Percentiles rank a stretch among this genome's conserved stretches.
phyloP scores from a whole-genome alignment of 1,284 basidiomycete genomes.

The Erythrobasidium hasegawianum region DNA sequence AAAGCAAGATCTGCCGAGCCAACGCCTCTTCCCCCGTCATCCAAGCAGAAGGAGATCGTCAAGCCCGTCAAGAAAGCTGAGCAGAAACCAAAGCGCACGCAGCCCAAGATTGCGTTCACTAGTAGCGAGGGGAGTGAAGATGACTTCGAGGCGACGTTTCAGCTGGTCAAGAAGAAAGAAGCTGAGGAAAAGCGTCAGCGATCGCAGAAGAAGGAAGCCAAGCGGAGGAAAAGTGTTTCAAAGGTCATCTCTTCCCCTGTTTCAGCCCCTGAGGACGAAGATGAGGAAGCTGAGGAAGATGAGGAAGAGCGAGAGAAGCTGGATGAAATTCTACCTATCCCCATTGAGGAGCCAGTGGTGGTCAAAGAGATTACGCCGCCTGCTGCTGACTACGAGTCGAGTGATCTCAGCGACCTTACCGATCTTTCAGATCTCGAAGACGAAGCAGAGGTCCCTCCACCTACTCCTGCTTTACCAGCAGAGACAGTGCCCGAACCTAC shows the following conservation, averaged over 20 bases:
- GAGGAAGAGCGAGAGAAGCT: slow-evolving; percentile 29
- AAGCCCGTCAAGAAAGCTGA: not conserved
- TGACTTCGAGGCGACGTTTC: too few relatives aligned
- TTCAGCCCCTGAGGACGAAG: too few relatives aligned
- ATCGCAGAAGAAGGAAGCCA: too few relatives aligned
- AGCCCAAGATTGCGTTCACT: slow-evolving; percentile 43
- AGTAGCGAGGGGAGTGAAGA: slow-evolving; percentile 42
- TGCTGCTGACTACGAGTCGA: not conserved
- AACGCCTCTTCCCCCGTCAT: not conserved
- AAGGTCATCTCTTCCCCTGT: too few relatives aligned
- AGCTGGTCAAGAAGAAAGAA: too few relatives aligned
- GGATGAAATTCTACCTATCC: too few relatives aligned
- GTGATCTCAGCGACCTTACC: slow-evolving; percentile 1
- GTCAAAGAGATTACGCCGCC: not conserved
- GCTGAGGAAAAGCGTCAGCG: too few relatives aligned
- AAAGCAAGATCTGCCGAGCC: not conserved
- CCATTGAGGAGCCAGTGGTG: slow-evolving; percentile 9
- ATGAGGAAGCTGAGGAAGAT: slow-evolving; percentile 37
- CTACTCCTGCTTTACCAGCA: too few relatives aligned
- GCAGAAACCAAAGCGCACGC: slow-evolving; percentile 26
- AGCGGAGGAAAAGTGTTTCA: too few relatives aligned
- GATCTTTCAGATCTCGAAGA: not conserved
- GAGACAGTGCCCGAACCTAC: not conserved
- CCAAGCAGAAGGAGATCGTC: not conserved
- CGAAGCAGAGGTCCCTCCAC: not conserved